These are phyloP conservation scores for Coprinopsis strossmayeri DNA, from an alignment of 768 basidiomycete species.

Conservation along the genomic window DNA sequence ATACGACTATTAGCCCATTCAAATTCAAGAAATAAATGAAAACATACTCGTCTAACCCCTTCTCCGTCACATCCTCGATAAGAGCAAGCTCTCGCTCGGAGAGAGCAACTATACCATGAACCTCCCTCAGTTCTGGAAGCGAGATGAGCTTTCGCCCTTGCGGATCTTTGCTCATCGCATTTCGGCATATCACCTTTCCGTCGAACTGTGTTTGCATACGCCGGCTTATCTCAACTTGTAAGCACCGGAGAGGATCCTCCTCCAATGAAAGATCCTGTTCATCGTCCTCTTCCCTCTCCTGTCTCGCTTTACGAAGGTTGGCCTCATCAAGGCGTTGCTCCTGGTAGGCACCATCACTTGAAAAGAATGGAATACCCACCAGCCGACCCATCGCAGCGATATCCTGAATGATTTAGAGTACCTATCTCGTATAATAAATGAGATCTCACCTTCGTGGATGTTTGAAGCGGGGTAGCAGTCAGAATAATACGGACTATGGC, in stretches of 20 bases:
- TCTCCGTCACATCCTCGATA: background rate
- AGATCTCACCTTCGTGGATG: conserved; percentile 15
- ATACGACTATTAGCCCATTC: background rate
- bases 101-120: background rate
- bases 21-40: background rate
- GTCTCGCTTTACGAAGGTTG: background rate
- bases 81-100: background rate
- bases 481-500: conserved; percentile 11
- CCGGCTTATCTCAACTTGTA: background rate
- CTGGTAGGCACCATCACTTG: conserved; percentile 5
- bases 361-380: conserved; percentile 9
- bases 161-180: background rate
- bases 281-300: background rate
- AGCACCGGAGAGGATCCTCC: background rate
- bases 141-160: background rate
- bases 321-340: conserved; percentile 2
- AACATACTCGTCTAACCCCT: background rate
- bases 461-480: conserved; percentile 26
- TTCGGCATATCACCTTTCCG: background rate
- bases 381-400: conserved; percentile 6
- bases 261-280: too few species aligned
- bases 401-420: conserved; percentile 4
- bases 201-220: conserved; percentile 4
- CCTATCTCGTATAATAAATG: background rate
- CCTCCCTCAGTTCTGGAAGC: background rate